Evolutionary conservation across 257 asterid species (phyloP).

Genomic region (Gardenia jasminoides): DNA sequence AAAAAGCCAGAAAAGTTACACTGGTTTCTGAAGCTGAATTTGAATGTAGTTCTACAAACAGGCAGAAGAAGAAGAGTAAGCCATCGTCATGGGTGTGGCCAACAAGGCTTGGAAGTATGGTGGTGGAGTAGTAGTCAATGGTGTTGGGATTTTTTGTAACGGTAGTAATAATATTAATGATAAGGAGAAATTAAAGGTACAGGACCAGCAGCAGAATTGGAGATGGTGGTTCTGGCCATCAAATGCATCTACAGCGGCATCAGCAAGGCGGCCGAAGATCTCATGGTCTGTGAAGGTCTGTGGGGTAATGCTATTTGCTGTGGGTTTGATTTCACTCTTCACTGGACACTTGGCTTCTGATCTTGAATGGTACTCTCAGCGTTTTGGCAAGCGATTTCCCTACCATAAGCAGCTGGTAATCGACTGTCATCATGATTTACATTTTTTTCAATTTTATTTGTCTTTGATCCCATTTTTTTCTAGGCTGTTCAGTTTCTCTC

Average conservation of each 20-base stretch:
- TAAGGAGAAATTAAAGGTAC: slow-evolving; percentile 31
- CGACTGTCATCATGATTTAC: neutral
- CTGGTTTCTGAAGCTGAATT: neutral
- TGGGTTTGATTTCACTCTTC: slow-evolving; percentile 88
- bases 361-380: slow-evolving; percentile 91
- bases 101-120: slow-evolving; percentile 50
- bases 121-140: slow-evolving; percentile 44
- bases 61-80: slow-evolving; percentile 37
- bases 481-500: neutral
- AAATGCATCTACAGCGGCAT: slow-evolving; percentile 15
- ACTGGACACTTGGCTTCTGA: slow-evolving; percentile 95
- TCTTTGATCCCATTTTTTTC: neutral
- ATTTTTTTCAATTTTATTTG: neutral
- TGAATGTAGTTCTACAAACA: slow-evolving; percentile 18
- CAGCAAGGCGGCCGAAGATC: slow-evolving; percentile 51
- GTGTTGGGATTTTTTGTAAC: slow-evolving; percentile 9
- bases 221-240: slow-evolving; percentile 10
- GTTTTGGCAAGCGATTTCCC: slow-evolving; percentile 59
- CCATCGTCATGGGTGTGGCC: slow-evolving; percentile 88
- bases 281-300: slow-evolving; percentile 79
- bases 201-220: slow-evolving; percentile 29
- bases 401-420: slow-evolving; percentile 52
- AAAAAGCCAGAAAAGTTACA: slow-evolving; percentile 8
- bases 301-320: slow-evolving; percentile 69
- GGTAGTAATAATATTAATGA: slow-evolving; percentile 35